Conservation (phyloP, 2,329 filamentous ascomycete genomes). For the Trichoderma semiorbis region DNA sequence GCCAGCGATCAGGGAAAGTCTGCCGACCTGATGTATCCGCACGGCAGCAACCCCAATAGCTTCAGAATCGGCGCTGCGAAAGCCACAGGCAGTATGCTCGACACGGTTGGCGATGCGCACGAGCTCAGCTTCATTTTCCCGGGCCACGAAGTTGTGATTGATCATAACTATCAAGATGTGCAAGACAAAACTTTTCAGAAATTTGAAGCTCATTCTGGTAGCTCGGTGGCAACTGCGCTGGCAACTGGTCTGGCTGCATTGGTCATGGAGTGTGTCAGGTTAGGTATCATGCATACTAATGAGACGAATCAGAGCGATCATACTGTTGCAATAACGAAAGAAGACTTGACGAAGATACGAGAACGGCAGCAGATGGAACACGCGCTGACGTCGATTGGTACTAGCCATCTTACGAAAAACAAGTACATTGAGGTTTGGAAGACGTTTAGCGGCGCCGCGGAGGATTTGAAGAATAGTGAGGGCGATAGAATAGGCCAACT, state of each 20-base stretch:
- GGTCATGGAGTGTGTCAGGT: background rate
- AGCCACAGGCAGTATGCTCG: background rate
- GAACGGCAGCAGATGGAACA: background rate
- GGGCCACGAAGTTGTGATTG: background rate
- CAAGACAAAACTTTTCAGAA: background rate
- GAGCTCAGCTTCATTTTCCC: background rate
- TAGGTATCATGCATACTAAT: background rate
- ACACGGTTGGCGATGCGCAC: background rate
- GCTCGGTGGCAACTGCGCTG: slow-evolving; percentile 7
- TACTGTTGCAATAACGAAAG: background rate
- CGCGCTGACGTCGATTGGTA: background rate
- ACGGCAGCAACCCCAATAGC: background rate
- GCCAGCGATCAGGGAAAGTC: background rate
- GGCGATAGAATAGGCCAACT: background rate
- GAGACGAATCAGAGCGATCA: background rate
- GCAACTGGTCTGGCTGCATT: slow-evolving; percentile 6
- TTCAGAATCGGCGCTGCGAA: slow-evolving; percentile 5
- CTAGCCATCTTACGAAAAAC: background rate
- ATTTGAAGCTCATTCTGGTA: background rate
- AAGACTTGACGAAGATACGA: background rate
- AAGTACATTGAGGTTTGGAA: slow-evolving; percentile 9
- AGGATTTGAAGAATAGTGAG: background rate
- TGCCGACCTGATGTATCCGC: background rate
- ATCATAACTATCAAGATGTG: background rate
- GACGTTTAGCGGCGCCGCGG: background rate